Evolutionary conservation across 2,329 filamentous ascomycete species (phyloP), one percentile per base, ranked within the genome.

Genomic region (Parastagonospora avenae): DNA sequence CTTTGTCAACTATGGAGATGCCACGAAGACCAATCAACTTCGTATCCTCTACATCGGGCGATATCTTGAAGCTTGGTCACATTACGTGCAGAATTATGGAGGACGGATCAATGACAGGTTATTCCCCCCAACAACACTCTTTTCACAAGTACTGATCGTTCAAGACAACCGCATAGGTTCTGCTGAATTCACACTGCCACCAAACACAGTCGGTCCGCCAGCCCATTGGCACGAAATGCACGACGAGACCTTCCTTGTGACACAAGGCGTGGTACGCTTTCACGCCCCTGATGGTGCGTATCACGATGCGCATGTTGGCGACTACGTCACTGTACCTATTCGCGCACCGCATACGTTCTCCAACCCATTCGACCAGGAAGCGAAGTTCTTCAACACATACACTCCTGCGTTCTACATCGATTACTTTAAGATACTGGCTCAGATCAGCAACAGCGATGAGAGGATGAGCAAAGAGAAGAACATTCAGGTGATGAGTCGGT

Each of bases 381-480:
- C 80, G 2, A 77, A 76, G 55, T 81, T 85, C 63, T 77, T 83
- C 73, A 84, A 83, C 62, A 85, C 82, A 0, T 81, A 77, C 50
- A 84, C 80, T 19, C 82, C 82, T 0, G 79, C 78, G 2, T 83
- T 81, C 57, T 84, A 83, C 59, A 80, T 84, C 55, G 79, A 82
- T 50, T 84, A 84, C 59, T 84, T 85, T 68, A 81, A 80, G 70
- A 69, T 82, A 37, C 58, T 84, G 60, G 73, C 75, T 9, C 71
- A 74, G 58, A 63, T 82, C 60, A 75, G 73, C 19, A 75, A 75
- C 48, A 69, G 71, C 12, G 78, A 79, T 42, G 75, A 75, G 57
- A 71, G 72, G 54, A 74, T 82, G 64, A 79, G 76, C 12, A 76
- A 75, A 35, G 77, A 82, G 64, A 76, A 77, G 45, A 79, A 79